Base-by-base conservation (phyloP, 2,329 filamentous ascomycete species). In the Macroventuria anomochaeta region DNA sequence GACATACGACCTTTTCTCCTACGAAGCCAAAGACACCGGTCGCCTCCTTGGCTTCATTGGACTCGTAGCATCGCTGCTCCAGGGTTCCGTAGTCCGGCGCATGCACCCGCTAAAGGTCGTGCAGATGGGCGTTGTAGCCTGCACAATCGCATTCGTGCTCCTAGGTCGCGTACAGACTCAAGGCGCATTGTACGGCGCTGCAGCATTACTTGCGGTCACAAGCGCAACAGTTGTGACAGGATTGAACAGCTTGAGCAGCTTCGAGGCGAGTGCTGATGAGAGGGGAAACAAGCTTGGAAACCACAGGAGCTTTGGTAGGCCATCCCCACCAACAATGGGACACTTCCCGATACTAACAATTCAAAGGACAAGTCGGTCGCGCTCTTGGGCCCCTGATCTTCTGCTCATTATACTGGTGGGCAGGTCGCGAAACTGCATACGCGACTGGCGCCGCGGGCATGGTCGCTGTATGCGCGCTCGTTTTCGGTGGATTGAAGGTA, bases 391-490 rank as follows among this genome's bases (percentile, higher is more conserved):
- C 95, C 0, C 74, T 99, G 4, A 77, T 96, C 29, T 99, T 99
- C 72, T 97, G 95, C 58, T 91, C 91, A 41, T 80, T 99, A 50
- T 99, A 99, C 78, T 99, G 95, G 95, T 99, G 95, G 95, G 93
- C 91, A 6, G 95, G 95, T 0, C 82, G 95, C 39, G 89, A 96
- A 70, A 82, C 87, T 10, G 95, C 95, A 2, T 99, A 97, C 74
- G 81, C 80, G 1, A 82, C 91, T 65, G 95, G 95, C 3, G 89
- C 91, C 0, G 81, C 85, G 11, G 92, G 91, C 5, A 96, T 97
- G 79, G 75, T 89, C 5, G 85, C 81, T 1, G 93, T 97, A 10
- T 83, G 84, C 37, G 81, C 81, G 10, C 76, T 91, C 20, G 91
- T 89, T 0, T 89, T 96, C 71, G 81, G 84, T 17, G 84, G 83